A percentile compares a stretch with the other conserved stretches of the same genome.
These are phyloP conservation scores for Clitopilus passeckerianus DNA, from an alignment of 768 basidiomycete species.

Conservation along the genomic window DNA sequence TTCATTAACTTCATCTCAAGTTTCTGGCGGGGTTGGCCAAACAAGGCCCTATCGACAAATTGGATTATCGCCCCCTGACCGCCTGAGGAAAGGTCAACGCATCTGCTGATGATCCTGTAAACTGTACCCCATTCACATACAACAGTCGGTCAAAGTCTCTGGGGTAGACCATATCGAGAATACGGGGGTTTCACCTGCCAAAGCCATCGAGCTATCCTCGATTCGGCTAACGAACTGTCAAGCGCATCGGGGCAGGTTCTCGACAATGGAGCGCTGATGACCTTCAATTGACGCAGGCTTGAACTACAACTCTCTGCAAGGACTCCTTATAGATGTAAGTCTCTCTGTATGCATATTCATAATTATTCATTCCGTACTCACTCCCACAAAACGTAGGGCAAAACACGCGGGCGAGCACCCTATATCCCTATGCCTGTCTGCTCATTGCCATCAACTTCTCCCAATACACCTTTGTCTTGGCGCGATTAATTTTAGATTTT, in stretches of 20 bases:
- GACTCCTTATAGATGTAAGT: background rate
- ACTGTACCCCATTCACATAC: background rate
- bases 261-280: background rate
- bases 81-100: no score
- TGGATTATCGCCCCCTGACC: no score
- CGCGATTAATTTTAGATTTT: background rate
- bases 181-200: background rate
- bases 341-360: background rate
- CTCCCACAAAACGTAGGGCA: background rate
- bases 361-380: background rate
- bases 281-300: no score
- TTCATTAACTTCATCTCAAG: no score
- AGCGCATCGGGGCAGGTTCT: background rate
- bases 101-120: no score
- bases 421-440: no score
- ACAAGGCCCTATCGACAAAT: no score
- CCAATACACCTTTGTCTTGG: background rate
- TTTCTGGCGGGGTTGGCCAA: no score
- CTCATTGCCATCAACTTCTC: background rate
- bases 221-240: background rate
- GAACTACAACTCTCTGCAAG: no score
- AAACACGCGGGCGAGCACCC: background rate
- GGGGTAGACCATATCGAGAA: background rate
- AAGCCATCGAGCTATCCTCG: background rate
- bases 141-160: background rate